Conservation (phyloP, 108 stramenopile species). For the Skeletonema menzelii region DNA sequence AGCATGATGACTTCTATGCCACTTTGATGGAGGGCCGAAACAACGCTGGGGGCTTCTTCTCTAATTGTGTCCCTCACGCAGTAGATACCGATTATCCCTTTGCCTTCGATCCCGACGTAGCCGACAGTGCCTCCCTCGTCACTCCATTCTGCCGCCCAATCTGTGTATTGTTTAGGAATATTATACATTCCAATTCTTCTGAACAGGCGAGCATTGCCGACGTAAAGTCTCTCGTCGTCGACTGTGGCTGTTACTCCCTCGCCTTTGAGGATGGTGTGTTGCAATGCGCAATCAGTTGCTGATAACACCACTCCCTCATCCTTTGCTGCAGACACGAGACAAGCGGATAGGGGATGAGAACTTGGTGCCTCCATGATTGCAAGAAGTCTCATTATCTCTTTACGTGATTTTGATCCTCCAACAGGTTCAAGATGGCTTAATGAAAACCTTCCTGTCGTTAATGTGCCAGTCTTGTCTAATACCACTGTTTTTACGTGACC, state of each 20-base stretch:
- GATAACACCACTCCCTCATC: constrained; percentile 59
- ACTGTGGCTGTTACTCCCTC: constrained; percentile 79
- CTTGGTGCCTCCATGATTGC: constrained; percentile 82
- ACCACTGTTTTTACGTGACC: constrained; percentile 71
- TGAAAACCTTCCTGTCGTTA: constrained; percentile 80
- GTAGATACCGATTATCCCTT: constrained; percentile 80
- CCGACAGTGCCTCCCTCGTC: constrained; percentile 78
- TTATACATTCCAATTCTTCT: constrained; percentile 63
- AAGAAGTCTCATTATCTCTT: constrained; percentile 67
- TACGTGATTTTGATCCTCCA: constrained; percentile 39
- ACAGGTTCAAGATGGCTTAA: constrained; percentile 62
- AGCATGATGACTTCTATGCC: constrained; percentile 91
- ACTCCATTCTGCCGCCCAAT: constrained; percentile 54
- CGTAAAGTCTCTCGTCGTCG: constrained; percentile 58
- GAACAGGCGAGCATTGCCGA: constrained; percentile 81
- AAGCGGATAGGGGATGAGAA: constrained; percentile 81
- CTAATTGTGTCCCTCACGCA: constrained; percentile 76
- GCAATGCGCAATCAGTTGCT: constrained; percentile 24
- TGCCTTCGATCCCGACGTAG: constrained; percentile 72
- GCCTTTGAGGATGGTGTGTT: constrained; percentile 81
- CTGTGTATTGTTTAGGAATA: constrained; percentile 25
- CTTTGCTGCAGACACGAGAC: constrained; percentile 77
- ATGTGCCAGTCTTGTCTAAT: constrained; percentile 91
- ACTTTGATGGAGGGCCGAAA: constrained; percentile 47
- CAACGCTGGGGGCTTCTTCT: constrained; percentile 65